Percentiles rank a stretch among this genome's conserved stretches.
These are phyloP conservation scores for Cantharellus anzutake DNA, from an alignment of 768 basidiomycete species.

Conservation along the genomic window DNA sequence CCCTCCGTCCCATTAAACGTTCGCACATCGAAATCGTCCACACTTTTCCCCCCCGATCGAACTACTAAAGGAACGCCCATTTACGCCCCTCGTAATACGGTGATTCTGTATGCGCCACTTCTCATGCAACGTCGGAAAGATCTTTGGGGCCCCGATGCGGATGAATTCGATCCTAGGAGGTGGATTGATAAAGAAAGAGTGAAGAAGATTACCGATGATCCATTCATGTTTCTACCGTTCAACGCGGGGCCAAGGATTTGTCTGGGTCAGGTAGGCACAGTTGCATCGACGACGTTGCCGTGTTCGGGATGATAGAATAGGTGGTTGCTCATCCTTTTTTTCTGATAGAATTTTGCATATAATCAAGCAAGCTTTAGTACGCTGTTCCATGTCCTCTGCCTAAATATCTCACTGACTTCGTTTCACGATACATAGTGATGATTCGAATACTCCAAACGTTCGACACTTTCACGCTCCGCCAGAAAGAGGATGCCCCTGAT, in stretches of 20 bases:
- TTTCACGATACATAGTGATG: not conserved
- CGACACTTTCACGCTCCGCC: constrained; percentile 1
- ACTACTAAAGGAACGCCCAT: not conserved
- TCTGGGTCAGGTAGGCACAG: constrained; percentile 6
- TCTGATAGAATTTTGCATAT: constrained; percentile 6
- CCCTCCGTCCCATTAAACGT: constrained; percentile 43
- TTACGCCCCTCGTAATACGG: constrained; percentile 5
- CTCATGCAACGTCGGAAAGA: constrained; percentile 14
- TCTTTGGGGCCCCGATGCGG: constrained; percentile 18
- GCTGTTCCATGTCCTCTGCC: not conserved
- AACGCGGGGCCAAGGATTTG: constrained; percentile 4
- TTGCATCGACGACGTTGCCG: not conserved
- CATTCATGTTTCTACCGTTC: not conserved
- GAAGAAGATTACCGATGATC: not conserved
- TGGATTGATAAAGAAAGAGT: constrained; percentile 13
- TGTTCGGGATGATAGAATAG: not conserved
- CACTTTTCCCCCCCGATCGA: not conserved
- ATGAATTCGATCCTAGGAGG: constrained; percentile 16
- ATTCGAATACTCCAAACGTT: constrained; percentile 7
- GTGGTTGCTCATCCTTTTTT: not conserved
- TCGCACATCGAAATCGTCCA: constrained; percentile 11
- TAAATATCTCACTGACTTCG: not conserved
- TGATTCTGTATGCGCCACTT: not conserved
- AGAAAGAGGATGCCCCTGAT: constrained; percentile 6
- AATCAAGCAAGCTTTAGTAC: constrained; percentile 8